Evolutionary conservation across 352 stramenopile species (phyloP).

Genomic region (Pythium aristosporum): DNA sequence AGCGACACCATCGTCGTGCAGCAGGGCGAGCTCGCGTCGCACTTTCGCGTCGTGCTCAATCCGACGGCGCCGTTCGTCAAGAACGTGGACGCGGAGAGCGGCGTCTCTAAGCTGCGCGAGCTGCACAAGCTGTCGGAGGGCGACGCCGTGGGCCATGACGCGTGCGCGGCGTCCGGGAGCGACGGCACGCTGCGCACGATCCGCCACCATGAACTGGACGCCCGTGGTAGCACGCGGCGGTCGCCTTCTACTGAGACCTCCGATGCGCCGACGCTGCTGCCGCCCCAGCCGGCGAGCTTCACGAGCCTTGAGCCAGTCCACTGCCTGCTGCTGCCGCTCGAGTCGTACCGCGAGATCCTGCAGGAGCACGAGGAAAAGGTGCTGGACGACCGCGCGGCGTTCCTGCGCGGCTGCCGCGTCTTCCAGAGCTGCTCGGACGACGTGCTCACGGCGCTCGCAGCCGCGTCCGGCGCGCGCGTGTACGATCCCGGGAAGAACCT

Average conservation of each 20-base stretch:
- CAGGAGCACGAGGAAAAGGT: constrained; percentile 42
- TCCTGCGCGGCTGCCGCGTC: constrained; percentile 57
- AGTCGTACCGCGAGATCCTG: constrained; percentile 51
- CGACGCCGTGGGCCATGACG: constrained; percentile 54
- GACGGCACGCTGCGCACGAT: constrained; percentile 37
- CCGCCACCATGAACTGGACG: not conserved
- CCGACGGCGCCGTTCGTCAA: constrained; percentile 41
- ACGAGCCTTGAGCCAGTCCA: constrained; percentile 53
- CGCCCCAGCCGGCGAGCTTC: constrained; percentile 41
- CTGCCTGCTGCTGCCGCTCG: constrained; percentile 51
- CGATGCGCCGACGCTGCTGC: constrained; percentile 12
- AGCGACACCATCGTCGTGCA: constrained; percentile 40
- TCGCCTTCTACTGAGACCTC: not conserved
- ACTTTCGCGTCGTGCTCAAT: constrained; percentile 54
- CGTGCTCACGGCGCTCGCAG: constrained; percentile 44
- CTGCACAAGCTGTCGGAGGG: constrained; percentile 57
- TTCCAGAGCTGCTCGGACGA: constrained; percentile 62
- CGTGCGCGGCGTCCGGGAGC: constrained; percentile 34
- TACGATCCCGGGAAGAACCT: constrained; percentile 57
- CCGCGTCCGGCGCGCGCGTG: constrained; percentile 45
- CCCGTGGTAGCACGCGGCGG: too few relatives aligned
- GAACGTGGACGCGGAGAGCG: constrained; percentile 36
- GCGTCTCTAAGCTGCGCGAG: constrained; percentile 48
- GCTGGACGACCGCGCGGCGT: constrained; percentile 49
- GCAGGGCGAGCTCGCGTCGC: constrained; percentile 34